Evolutionary conservation across 2,329 filamentous ascomycete species (phyloP).

Genomic region (Corniculantispora saksenae): DNA sequence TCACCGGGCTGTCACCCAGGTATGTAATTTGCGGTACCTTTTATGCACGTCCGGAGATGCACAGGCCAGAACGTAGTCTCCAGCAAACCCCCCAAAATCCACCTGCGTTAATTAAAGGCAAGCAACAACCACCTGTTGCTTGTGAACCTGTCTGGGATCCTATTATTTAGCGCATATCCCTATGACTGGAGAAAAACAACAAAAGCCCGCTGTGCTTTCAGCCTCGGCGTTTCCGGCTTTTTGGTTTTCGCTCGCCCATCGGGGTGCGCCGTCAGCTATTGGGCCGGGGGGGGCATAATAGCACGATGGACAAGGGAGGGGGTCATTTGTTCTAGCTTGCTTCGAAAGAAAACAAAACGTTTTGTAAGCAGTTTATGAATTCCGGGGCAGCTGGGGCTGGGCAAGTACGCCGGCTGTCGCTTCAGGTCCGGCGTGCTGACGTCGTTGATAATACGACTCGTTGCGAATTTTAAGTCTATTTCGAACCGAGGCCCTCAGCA

Average conservation of each 20-base stretch:
- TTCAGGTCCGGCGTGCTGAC: not conserved
- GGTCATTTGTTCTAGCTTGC: constrained; percentile 6
- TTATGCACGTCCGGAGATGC: not conserved
- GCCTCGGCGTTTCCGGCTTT: constrained; percentile 15
- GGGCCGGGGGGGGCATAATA: not conserved
- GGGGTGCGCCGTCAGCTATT: not conserved
- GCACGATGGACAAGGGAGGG: not conserved
- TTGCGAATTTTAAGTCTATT: not conserved
- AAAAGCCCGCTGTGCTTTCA: not conserved
- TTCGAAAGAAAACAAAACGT: constrained; percentile 9
- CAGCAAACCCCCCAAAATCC: not conserved
- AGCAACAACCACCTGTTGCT: not conserved
- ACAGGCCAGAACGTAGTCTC: not conserved
- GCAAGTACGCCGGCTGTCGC: not conserved
- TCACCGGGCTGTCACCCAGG: not conserved
- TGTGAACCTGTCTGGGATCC: not conserved
- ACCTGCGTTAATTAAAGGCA: not conserved
- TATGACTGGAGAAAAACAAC: not conserved
- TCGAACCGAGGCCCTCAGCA: not conserved
- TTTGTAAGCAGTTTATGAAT: not conserved
- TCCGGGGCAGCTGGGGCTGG: not conserved
- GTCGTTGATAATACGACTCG: not conserved
- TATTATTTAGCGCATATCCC: not conserved
- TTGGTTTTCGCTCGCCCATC: not conserved
- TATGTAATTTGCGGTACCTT: not conserved